Conservation (phyloP, 306 rosid species). For the Cucurbita moschata region DNA sequence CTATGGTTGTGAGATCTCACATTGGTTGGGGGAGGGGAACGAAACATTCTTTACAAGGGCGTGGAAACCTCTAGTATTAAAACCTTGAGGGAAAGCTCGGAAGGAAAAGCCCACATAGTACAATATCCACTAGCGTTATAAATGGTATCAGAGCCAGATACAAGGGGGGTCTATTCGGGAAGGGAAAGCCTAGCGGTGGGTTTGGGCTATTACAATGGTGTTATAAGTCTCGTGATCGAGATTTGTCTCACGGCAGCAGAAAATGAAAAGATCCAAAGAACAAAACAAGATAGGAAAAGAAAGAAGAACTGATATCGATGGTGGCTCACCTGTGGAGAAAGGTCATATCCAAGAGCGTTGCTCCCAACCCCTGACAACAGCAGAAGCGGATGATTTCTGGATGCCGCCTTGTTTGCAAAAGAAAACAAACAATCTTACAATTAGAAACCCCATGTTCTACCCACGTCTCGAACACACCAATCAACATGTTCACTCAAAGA, state of each 20-base stretch:
- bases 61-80: too few species aligned
- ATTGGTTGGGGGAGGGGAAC: too few species aligned
- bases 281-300: background rate
- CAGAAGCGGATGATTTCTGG: constrained; percentile 76
- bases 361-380: constrained; percentile 72
- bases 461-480: background rate
- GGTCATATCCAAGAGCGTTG: constrained; percentile 84
- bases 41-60: too few species aligned
- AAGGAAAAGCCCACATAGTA: too few species aligned
- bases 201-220: too few species aligned
- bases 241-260: background rate
- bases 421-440: background rate
- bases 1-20: too few species aligned
- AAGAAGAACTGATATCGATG: background rate
- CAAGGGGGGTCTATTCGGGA: rapidly evolving
- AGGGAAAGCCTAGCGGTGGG: too few species aligned
- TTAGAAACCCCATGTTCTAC: background rate
- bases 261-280: background rate
- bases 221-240: background rate
- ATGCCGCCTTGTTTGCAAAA: constrained; percentile 35
- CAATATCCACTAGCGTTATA: too few species aligned
- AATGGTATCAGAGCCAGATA: too few species aligned
- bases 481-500: background rate
- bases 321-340: constrained; percentile 56
- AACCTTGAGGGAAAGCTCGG: too few species aligned